Conservation (phyloP, 495 filamentous ascomycete species). For the Lindgomyces ingoldianus region DNA sequence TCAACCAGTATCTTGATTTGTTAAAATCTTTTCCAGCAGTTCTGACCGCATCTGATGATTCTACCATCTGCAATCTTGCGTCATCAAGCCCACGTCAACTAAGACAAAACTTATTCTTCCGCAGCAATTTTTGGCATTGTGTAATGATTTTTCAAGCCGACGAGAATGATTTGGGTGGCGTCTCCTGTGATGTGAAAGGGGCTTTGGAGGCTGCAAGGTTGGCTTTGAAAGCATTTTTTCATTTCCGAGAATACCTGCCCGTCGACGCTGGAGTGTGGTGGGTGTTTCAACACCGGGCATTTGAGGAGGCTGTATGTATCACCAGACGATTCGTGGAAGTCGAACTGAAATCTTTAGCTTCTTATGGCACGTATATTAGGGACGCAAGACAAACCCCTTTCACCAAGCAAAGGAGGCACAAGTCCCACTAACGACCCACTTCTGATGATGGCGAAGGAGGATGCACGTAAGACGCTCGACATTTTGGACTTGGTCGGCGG, state of each 20-base stretch:
- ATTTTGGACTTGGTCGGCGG: constrained; percentile 43
- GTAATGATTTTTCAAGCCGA: constrained; percentile 68
- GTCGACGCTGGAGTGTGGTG: constrained; percentile 72
- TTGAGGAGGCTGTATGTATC: constrained; percentile 62
- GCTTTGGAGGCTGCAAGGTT: constrained; percentile 70
- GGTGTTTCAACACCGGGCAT: constrained; percentile 74
- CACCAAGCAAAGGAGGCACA: background rate
- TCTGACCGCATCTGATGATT: constrained; percentile 62
- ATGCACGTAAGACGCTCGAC: constrained; percentile 36
- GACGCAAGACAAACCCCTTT: constrained; percentile 25
- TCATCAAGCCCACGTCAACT: constrained; percentile 58
- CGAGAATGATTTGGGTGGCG: constrained; percentile 59
- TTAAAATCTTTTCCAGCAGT: constrained; percentile 64
- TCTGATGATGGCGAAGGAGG: constrained; percentile 34
- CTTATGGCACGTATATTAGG: constrained; percentile 42
- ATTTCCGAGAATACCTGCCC: constrained; percentile 62
- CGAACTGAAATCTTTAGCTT: constrained; percentile 20
- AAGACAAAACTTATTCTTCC: constrained; percentile 68
- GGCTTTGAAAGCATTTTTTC: constrained; percentile 64
- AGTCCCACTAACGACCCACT: constrained; percentile 26
- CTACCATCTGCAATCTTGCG: constrained; percentile 53
- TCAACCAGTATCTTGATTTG: constrained; percentile 61
- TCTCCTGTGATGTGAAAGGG: constrained; percentile 56
- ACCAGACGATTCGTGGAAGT: background rate
- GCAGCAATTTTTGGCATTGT: constrained; percentile 72